Base-by-base conservation (phyloP, 805 yeast genomes). In the Sugiyamaella smithiae region DNA sequence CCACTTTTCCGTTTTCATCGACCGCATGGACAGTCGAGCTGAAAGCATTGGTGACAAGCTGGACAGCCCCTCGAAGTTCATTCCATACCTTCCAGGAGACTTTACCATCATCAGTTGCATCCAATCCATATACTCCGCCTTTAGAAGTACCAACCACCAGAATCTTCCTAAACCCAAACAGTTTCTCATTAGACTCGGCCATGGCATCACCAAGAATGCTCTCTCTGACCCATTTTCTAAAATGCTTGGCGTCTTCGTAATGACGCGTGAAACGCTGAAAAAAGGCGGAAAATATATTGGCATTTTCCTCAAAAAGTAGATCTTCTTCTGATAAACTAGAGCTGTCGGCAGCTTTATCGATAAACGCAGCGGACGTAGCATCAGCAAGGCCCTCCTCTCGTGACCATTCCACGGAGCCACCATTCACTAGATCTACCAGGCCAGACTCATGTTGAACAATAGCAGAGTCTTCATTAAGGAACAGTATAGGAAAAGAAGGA, bases 121-220 rank as follows among this genome's bases (percentile, higher is more conserved):
- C 67, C 5, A 67, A 52, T 5, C 67, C 71, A 33, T 57, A 50
- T 2, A 66, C 46, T 2, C 60, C 50, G n/a, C 65, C 64, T 6
- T 22, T n/a, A 2, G 38, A 29, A 7, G 70, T 64, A 5, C 54
- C 60, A 1, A 61, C 57, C 8, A 67, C 58, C 1, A 67, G 51
- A 16, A 58, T 48, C 56, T 69, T 66, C 36, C 62, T 56, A 52
- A 66, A 65, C 1, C 69, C 69, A 46, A 69, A 68, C 23, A 57
- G 44, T 12, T 55, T 58, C 7, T 53, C 57, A 16, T 53, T 54
- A 2, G 48, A 37, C 9, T 25, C 28, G 9, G 20, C 16, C 20
- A 26, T 29, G 6, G 33, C 29, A 11, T 36, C 35, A 24, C 32
- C 32, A 5, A 23, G 17, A 32, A 48, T 24, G 9, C 16, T 37